These are phyloP conservation scores for Candida argentea DNA, from an alignment of 805 yeast species.

Conservation along the genomic window DNA sequence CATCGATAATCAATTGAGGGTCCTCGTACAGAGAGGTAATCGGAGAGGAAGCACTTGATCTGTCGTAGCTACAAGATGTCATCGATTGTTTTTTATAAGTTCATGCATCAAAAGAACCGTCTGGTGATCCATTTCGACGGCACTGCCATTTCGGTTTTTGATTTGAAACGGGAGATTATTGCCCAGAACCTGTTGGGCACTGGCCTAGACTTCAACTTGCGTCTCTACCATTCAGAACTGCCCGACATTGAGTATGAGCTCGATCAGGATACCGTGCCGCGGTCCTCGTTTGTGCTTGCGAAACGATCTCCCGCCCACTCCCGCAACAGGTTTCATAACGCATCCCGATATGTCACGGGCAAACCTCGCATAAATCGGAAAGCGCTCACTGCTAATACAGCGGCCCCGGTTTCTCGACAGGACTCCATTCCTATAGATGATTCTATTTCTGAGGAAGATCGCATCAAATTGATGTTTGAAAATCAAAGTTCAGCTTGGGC, in stretches of 20 bases:
- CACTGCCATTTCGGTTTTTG: constrained; percentile 92
- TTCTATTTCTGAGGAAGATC: constrained; percentile 68
- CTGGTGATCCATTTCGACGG: constrained; percentile 86
- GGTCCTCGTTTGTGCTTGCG: constrained; percentile 78
- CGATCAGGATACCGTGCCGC: constrained; percentile 83
- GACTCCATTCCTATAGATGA: constrained; percentile 22
- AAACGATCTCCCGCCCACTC: constrained; percentile 64
- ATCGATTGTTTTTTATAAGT: constrained; percentile 78
- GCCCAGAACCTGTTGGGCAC: constrained; percentile 69
- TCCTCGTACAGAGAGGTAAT: no score
- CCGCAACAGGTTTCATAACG: constrained; percentile 28
- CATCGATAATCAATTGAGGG: no score
- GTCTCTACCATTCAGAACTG: constrained; percentile 47
- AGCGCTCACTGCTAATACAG: constrained; percentile 23
- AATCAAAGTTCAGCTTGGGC: constrained; percentile 94
- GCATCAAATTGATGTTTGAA: constrained; percentile 82
- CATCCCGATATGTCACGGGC: constrained; percentile 63
- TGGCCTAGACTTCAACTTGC: constrained; percentile 75
- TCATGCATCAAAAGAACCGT: constrained; percentile 72
- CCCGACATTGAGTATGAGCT: constrained; percentile 68
- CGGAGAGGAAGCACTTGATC: no score
- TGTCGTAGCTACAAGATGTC: no score
- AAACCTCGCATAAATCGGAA: constrained; percentile 42
- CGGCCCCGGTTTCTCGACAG: constrained; percentile 9
- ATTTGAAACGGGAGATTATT: constrained; percentile 84